These are phyloP conservation scores for Ploettnerulaceae sp. DNA, from an alignment of 2,329 filamentous ascomycete genomes.

Conservation along the genomic window DNA sequence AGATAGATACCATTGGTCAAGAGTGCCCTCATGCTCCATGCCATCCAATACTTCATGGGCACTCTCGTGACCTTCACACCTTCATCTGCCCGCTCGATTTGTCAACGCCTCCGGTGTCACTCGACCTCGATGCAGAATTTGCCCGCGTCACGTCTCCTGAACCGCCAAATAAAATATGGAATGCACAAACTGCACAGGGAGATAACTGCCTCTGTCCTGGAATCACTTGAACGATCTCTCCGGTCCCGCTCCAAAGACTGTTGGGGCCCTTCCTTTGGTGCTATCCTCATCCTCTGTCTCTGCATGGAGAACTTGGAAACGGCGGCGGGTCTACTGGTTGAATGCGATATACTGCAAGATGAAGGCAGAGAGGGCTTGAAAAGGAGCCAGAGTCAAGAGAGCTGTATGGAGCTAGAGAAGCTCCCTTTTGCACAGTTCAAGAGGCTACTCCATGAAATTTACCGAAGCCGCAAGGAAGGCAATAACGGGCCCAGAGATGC, in stretches of 20 bases:
- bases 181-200: conserved; percentile 24
- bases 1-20: conserved; percentile 16
- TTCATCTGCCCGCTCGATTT: conserved; percentile 15
- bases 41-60: conserved; percentile 28
- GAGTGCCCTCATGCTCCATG: conserved; percentile 25
- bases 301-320: conserved; percentile 26
- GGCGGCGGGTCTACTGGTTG: conserved; percentile 23
- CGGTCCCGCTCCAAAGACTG: conserved; percentile 19
- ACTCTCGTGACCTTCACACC: conserved; percentile 23
- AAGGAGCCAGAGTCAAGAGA: conserved; percentile 16
- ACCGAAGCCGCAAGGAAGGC: conserved; percentile 18
- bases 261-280: conserved; percentile 25
- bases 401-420: conserved; percentile 20
- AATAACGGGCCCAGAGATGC: conserved; percentile 17
- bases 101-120: conserved; percentile 4
- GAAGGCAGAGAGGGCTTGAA: conserved; percentile 12
- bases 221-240: conserved; percentile 23
- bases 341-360: conserved; percentile 19
- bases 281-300: conserved; percentile 26
- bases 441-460: conserved; percentile 28
- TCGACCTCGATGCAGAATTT: conserved; percentile 12
- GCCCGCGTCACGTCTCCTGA: conserved; percentile 25
- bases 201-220: conserved; percentile 19
- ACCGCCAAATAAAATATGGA: conserved; percentile 25
- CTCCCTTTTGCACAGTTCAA: conserved; percentile 21